A percentile compares a stretch with the other conserved stretches of the same genome.
Conservation (phyloP, 2,329 filamentous ascomycete species). For the Alternaria rosae region DNA sequence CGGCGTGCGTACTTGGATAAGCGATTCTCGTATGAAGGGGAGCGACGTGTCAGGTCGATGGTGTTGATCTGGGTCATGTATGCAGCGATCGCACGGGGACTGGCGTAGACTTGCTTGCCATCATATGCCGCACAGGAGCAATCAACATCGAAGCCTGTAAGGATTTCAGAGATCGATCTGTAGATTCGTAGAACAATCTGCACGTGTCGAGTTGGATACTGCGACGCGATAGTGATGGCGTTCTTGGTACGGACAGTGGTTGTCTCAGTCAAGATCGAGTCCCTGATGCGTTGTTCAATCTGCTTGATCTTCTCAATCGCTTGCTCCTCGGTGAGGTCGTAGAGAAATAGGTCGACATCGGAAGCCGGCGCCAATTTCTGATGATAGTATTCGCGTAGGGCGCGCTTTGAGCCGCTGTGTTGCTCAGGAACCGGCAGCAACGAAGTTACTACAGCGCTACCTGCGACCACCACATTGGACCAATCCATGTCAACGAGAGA, state of each 20-base stretch:
- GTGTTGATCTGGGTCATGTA: slow-evolving; percentile 85
- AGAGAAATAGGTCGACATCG: slow-evolving; percentile 86
- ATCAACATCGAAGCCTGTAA: slow-evolving; percentile 89
- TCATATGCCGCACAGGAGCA: slow-evolving; percentile 83
- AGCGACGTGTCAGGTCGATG: slow-evolving; percentile 79
- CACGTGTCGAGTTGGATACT: slow-evolving; percentile 83
- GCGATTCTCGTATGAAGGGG: slow-evolving; percentile 86
- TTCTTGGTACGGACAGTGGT: slow-evolving; percentile 87
- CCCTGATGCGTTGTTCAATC: slow-evolving; percentile 77
- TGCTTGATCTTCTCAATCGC: slow-evolving; percentile 84
- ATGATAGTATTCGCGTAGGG: slow-evolving; percentile 72
- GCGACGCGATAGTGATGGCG: slow-evolving; percentile 82
- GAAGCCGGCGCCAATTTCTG: slow-evolving; percentile 81
- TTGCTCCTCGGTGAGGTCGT: slow-evolving; percentile 77
- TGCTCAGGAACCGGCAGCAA: slow-evolving; percentile 70
- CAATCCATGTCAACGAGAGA: slow-evolving; percentile 79
- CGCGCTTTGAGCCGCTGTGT: slow-evolving; percentile 50
- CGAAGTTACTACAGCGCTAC: slow-evolving; percentile 81
- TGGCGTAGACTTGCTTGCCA: slow-evolving; percentile 79
- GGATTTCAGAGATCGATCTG: slow-evolving; percentile 81
- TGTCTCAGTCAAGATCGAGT: slow-evolving; percentile 81
- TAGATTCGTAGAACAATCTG: slow-evolving; percentile 89
- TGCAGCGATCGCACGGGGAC: slow-evolving; percentile 77
- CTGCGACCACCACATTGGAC: slow-evolving; percentile 82
- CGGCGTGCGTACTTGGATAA: slow-evolving; percentile 82